Evolutionary conservation across 2,329 filamentous ascomycete species (phyloP).

Genomic region (Raffaelea ambrosiae): DNA sequence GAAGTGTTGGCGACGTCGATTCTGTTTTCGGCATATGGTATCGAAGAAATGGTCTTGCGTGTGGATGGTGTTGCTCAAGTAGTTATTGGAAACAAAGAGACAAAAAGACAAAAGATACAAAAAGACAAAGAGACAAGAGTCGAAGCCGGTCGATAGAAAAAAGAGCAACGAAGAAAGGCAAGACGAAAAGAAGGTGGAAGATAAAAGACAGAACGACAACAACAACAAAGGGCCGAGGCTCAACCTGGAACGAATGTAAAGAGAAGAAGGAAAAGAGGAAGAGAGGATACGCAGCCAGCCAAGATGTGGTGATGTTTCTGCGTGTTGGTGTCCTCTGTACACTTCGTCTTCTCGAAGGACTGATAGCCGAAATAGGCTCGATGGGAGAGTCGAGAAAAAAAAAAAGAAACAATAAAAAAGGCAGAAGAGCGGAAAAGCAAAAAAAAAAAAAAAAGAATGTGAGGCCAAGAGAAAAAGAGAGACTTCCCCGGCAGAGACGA

Average conservation of each 20-base stretch:
- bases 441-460: slow-evolving; percentile 4
- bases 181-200: not conserved
- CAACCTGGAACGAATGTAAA: slow-evolving; percentile 12
- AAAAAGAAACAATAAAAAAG: slow-evolving; percentile 9
- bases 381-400: slow-evolving; percentile 12
- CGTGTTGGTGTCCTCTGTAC: no score
- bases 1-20: no score
- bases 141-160: not conserved
- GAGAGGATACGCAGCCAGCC: not conserved
- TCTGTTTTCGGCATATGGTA: no score
- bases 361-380: not conserved
- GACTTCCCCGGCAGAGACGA: not conserved
- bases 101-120: slow-evolving; percentile 8
- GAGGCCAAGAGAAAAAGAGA: not conserved
- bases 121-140: slow-evolving; percentile 2
- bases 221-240: slow-evolving; percentile 8
- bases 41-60: no score
- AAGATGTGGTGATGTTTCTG: not conserved
- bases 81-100: no score
- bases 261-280: slow-evolving; percentile 1
- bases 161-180: not conserved
- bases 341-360: no score
- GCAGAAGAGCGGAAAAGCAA: not conserved
- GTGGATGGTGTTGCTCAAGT: no score
- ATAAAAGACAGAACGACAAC: not conserved